Base-by-base conservation (phyloP, 2,329 filamentous ascomycete genomes). In the Fusarium illudens region DNA sequence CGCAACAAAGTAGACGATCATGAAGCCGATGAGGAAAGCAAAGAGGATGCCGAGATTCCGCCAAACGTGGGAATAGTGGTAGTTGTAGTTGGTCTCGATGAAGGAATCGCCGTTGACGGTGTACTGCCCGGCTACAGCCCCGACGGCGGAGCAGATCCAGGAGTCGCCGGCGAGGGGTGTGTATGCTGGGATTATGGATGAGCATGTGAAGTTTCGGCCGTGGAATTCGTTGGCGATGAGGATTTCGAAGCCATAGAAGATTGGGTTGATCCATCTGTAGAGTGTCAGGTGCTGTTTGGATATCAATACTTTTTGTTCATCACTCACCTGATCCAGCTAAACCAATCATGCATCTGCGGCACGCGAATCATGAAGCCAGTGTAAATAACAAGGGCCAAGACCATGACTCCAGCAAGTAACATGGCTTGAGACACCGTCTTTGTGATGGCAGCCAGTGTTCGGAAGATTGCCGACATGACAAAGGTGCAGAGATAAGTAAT, bases 41-140 rank as follows among this genome's bases (percentile, higher is more conserved):
- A 46, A 46, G 22, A 46, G 42, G 4, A 46, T 46, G 10, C 42
- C 42, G 6, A 64, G 33, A 11, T 64, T 67, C 10, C 89, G 79
- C 87, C 87, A 89, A 11, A 84, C 77, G 64, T 89, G 83, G 0
- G 77, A 77, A 65, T 82, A 83, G 22, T 76, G 79, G 75, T 89
- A 90, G 15, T 75, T 71, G 70, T 84, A 89, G 57, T 79, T 83
- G 2, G 78, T 75, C 15, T 79, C 71, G 6, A 90, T 84, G 72
- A 84, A 90, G 4, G 82, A 78, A 60, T 89, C 86, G 4, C 88
- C 88, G 33, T 78, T 84, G 5, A 90, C 84, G 3, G 77, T 82
- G 11, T 73, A 70, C 50, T 81, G 78, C 2, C 86, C 87, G 17
- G 42, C n/a, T 6, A 46, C 42, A 46, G 42, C 42, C 1, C 42